Base-by-base conservation (phyloP, 1,284 basidiomycete genomes). In the Apiotrichum porosum region DNA sequence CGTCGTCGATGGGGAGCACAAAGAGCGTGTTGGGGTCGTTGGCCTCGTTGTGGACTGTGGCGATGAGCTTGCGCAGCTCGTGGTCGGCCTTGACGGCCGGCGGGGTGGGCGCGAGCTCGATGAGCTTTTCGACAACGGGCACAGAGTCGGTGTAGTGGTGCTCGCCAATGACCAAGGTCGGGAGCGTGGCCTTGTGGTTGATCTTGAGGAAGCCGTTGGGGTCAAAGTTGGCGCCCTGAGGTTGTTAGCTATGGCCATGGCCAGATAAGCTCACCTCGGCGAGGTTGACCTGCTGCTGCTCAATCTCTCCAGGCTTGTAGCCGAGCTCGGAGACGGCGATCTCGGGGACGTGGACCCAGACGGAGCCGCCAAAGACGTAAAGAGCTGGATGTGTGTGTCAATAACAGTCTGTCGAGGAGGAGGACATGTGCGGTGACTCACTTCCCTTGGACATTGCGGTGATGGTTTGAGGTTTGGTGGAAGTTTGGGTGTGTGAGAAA, bases 141-240 rank as follows among this genome's bases (percentile, higher is more conserved):
- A 69, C 40, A 15, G 31, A 33, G 44, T 28, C 26, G 43, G n/a
- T 13, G 17, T 10, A 37, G 37, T 23, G 36, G 39, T 13, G 19
- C 9, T 21, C 73, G 9, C 57, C 69, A 17, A n/a, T 21, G 37
- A 75, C 69, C 31, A 84, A 72, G 0, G 78, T 78, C 23, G 82
- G 82, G 14, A 84, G 65, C 2, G 81, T 83, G 6, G 71, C 82
- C 31, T 75, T 64, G 4, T 78, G 75, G 65, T 81, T 83, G 54
- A 82, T 66, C 56, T 78, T 76, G 48, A 83, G 58, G 67, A 79
- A 83, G 9, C 41, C 41, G 9, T 75, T 69, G 10, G 83, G 82
- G 31, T 73, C 69, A 57, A 85, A 84, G 71, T 85, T 85, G 54
- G 78, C 79, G 31, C 81, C 82, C 49, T 81, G 69, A 14, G 9